A percentile compares a stretch with the other conserved stretches of the same genome.
These are phyloP conservation scores for Monosporascus cannonballus DNA, from an alignment of 2,329 filamentous ascomycete genomes.

Conservation along the genomic window DNA sequence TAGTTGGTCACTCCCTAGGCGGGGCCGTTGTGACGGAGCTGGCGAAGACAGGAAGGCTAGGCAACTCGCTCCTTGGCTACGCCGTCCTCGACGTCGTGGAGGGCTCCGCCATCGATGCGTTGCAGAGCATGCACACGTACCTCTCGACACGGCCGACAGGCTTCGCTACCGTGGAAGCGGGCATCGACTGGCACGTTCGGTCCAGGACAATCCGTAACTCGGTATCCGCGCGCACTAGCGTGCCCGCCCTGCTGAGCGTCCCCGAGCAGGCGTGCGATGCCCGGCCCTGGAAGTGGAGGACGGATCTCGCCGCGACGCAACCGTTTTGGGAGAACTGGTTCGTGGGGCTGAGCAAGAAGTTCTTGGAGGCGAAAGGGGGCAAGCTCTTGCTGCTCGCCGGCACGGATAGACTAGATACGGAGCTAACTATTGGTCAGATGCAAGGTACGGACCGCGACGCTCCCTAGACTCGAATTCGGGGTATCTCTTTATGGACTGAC, in stretches of 20 bases:
- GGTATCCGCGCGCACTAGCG: constrained; percentile 77
- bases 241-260: constrained; percentile 66
- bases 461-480: not conserved
- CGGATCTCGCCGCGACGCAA: constrained; percentile 75
- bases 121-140: constrained; percentile 91
- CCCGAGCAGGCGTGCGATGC: constrained; percentile 7
- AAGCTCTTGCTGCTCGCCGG: constrained; percentile 26
- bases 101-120: constrained; percentile 88
- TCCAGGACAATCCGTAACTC: constrained; percentile 81
- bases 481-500: not conserved
- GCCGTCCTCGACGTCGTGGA: constrained; percentile 93
- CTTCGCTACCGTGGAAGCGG: constrained; percentile 72
- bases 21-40: constrained; percentile 86
- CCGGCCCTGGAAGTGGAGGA: constrained; percentile 74
- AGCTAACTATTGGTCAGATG: constrained; percentile 29
- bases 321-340: constrained; percentile 97
- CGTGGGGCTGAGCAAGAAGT: constrained; percentile 78
- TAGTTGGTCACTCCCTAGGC: constrained; percentile 89
- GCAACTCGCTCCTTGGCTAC: constrained; percentile 69
- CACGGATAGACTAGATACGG: constrained; percentile 29
- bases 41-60: constrained; percentile 61
- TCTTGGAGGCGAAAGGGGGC: constrained; percentile 68
- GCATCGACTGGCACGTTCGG: constrained; percentile 90
- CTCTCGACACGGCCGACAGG: constrained; percentile 72
- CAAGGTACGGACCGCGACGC: constrained; percentile 18